Conservation (phyloP, 768 basidiomycete species). For the Leccinellum luteum region DNA sequence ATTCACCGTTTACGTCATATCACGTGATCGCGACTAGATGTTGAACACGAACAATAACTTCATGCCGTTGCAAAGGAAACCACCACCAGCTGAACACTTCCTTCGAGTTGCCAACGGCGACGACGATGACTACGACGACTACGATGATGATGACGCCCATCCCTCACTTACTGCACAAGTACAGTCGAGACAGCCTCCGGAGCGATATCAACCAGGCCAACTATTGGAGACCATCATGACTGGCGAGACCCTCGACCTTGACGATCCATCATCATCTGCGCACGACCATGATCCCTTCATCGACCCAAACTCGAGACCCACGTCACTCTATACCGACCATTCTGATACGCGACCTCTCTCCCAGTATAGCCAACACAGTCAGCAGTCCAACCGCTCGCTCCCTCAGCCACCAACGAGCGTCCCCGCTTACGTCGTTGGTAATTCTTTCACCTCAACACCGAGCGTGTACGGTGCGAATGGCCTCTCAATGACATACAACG, state of each 20-base stretch:
- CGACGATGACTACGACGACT: constrained; percentile 10
- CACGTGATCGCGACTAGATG: constrained; percentile 17
- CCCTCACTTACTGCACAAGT: not conserved
- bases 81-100: constrained; percentile 5
- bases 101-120: not conserved
- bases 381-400: constrained; percentile 30
- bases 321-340: constrained; percentile 25
- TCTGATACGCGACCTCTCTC: constrained; percentile 28
- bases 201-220: constrained; percentile 60
- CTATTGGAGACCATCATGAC: constrained; percentile 60
- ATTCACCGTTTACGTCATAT: constrained; percentile 20
- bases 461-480: constrained; percentile 15
- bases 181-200: constrained; percentile 15
- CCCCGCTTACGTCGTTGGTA: constrained; percentile 18
- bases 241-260: constrained; percentile 60
- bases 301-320: constrained; percentile 28
- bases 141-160: constrained; percentile 9
- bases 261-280: constrained; percentile 30
- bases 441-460: constrained; percentile 22
- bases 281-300: constrained; percentile 32
- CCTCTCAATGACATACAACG: constrained; percentile 35
- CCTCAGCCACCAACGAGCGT: constrained; percentile 22
- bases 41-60: too few relatives aligned
- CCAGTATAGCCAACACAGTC: constrained; percentile 37
- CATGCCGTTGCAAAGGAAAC: constrained; percentile 23